phyloP scores from a whole-genome alignment of 352 stramenopile genomes.

The Albugo laibachii region DNA sequence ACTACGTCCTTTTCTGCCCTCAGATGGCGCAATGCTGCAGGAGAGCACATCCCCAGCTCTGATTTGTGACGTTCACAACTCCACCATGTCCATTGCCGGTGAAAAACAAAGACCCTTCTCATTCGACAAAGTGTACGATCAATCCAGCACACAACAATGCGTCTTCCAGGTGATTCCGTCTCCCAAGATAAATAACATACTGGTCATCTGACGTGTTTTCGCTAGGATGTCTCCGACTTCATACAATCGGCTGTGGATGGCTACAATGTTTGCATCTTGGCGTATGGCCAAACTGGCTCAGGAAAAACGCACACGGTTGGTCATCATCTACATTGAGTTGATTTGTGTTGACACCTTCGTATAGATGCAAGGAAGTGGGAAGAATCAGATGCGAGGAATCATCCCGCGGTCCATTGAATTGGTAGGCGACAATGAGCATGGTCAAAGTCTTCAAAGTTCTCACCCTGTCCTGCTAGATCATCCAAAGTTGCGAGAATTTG shows the following conservation, averaged over 20 bases:
- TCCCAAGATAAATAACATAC: not conserved
- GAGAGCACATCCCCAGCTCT: slow-evolving; percentile 34
- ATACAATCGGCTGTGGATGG: slow-evolving; percentile 91
- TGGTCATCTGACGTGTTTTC: not conserved
- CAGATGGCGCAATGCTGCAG: slow-evolving; percentile 41
- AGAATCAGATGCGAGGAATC: slow-evolving; percentile 91
- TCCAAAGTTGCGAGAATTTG: slow-evolving; percentile 45
- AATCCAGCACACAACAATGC: slow-evolving; percentile 86
- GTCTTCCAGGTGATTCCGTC: slow-evolving; percentile 65
- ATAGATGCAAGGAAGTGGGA: slow-evolving; percentile 93
- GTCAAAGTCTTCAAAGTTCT: not conserved
- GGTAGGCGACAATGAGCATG: slow-evolving; percentile 2
- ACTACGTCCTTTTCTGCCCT: slow-evolving; percentile 81
- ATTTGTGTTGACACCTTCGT: not conserved
- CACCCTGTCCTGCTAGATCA: slow-evolving; percentile 23
- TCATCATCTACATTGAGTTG: not conserved
- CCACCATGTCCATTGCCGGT: slow-evolving; percentile 24
- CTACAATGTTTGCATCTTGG: slow-evolving; percentile 98
- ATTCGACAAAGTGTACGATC: slow-evolving; percentile 96
- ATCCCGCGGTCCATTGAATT: slow-evolving; percentile 93
- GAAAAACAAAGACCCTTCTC: slow-evolving; percentile 79
- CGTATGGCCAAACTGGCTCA: slow-evolving; percentile 93
- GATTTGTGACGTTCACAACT: slow-evolving; percentile 42
- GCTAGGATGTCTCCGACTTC: slow-evolving; percentile 65
- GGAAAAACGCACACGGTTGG: slow-evolving; percentile 92